Conservation (phyloP, 495 filamentous ascomycete species). For the Penicillium nucicola region DNA sequence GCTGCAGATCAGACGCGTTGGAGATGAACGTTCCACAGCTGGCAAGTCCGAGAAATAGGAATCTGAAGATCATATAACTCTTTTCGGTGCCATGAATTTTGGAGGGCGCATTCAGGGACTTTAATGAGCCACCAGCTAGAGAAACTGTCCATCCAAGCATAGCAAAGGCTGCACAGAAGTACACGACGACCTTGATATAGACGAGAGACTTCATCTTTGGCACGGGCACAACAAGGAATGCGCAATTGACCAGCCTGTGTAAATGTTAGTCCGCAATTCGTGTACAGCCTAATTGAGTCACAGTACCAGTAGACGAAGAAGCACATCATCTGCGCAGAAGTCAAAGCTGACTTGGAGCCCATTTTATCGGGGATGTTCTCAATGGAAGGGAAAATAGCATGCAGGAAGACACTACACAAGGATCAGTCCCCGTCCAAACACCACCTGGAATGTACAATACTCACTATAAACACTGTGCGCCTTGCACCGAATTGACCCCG, state of each 20-base stretch:
- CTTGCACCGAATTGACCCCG: slow-evolving; percentile 35
- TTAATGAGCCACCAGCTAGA: slow-evolving; percentile 21
- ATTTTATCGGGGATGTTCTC: slow-evolving; percentile 31
- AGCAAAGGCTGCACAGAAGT: slow-evolving; percentile 27
- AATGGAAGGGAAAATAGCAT: slow-evolving; percentile 34
- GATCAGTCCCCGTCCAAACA: not conserved
- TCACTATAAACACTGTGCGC: slow-evolving; percentile 36
- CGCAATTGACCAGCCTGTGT: slow-evolving; percentile 28
- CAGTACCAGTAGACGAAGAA: slow-evolving; percentile 32
- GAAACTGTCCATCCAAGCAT: slow-evolving; percentile 35
- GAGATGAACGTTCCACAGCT: slow-evolving; percentile 46
- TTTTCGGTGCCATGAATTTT: slow-evolving; percentile 26
- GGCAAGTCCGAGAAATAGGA: slow-evolving; percentile 34
- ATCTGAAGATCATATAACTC: slow-evolving; percentile 30
- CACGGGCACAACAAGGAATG: slow-evolving; percentile 32
- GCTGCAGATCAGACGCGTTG: slow-evolving; percentile 43
- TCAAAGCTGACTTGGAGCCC: slow-evolving; percentile 31
- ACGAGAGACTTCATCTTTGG: slow-evolving; percentile 36
- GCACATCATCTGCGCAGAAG: slow-evolving; percentile 35
- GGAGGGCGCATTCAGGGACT: slow-evolving; percentile 21
- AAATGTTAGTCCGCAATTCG: not conserved
- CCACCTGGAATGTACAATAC: not conserved
- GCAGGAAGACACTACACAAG: slow-evolving; percentile 28
- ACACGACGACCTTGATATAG: slow-evolving; percentile 32
- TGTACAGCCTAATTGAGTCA: not conserved